phyloP scores from a whole-genome alignment of 805 yeast species.

The Pichia cephalocereana region DNA sequence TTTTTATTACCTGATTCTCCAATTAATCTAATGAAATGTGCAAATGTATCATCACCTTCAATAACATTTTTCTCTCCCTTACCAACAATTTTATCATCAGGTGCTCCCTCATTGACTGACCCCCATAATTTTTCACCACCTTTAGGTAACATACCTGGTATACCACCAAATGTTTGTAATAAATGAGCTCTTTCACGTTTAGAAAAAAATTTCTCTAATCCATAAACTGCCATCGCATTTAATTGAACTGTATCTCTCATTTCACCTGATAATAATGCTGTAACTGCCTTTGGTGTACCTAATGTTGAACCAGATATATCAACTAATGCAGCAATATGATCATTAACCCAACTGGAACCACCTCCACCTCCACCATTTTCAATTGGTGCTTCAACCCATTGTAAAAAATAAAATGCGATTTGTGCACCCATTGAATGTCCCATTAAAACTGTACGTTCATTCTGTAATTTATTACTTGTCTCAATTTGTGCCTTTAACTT shows the following conservation, averaged over 20 bases:
- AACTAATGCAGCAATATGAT: conserved; percentile 68
- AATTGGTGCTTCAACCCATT: conserved; percentile 95
- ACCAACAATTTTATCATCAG: conserved; percentile 46
- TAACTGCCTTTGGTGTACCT: conserved; percentile 92
- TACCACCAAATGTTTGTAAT: conserved; percentile 84
- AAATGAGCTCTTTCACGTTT: conserved; percentile 81
- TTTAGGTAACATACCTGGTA: conserved; percentile 92
- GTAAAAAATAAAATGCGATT: conserved; percentile 75
- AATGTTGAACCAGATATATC: conserved; percentile 85
- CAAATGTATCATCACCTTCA: conserved; percentile 36
- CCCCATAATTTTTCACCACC: conserved; percentile 96
- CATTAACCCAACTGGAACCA: conserved; percentile 80
- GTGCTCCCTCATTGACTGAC: conserved; percentile 41
- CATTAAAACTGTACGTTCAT: conserved; percentile 64
- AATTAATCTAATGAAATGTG: conserved; percentile 63
- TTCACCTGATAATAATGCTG: conserved; percentile 92
- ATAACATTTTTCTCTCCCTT: conserved; percentile 10
- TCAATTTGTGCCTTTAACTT: conserved; percentile 71
- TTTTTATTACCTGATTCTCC: conserved; percentile 39
- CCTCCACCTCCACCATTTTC: conserved; percentile 87
- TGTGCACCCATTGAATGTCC: conserved; percentile 99
- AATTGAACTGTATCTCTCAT: conserved; percentile 96
- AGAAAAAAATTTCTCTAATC: conserved; percentile 87
- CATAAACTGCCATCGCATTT: conserved; percentile 87
- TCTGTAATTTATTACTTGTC: conserved; percentile 36